A percentile compares a stretch with the other conserved stretches of the same genome.
Evolutionary conservation across 352 stramenopile genomes (phyloP).

Genomic region (Phytophthora litchii): DNA sequence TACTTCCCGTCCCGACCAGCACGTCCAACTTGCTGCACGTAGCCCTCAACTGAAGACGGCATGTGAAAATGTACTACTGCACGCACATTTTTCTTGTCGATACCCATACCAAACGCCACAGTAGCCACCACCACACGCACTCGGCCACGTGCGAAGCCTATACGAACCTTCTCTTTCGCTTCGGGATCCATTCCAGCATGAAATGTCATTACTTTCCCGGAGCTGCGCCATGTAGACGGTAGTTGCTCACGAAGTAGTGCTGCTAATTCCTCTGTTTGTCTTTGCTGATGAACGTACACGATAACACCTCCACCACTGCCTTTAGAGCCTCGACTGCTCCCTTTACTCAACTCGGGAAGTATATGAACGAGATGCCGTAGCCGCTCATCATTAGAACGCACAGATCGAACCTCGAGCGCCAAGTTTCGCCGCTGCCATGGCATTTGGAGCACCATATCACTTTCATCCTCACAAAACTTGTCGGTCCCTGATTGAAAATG

Average conservation of each 20-base stretch:
- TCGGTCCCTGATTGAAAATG: slow-evolving; percentile 9
- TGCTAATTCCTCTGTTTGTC: slow-evolving; percentile 75
- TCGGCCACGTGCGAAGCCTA: slow-evolving; percentile 88
- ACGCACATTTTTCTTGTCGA: slow-evolving; percentile 97
- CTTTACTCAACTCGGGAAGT: slow-evolving; percentile 37
- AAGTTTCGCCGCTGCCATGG: slow-evolving; percentile 80
- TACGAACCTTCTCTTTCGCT: slow-evolving; percentile 79
- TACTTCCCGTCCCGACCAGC: slow-evolving; percentile 93
- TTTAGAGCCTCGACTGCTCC: slow-evolving; percentile 27
- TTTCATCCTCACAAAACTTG: slow-evolving; percentile 23
- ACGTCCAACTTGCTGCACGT: slow-evolving; percentile 97
- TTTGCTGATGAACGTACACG: slow-evolving; percentile 86
- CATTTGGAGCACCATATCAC: slow-evolving; percentile 68
- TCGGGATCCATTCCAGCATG: slow-evolving; percentile 92
- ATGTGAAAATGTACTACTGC: slow-evolving; percentile 98
- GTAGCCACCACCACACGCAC: slow-evolving; percentile 95
- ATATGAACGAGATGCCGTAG: slow-evolving; percentile 39
- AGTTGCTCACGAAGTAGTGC: slow-evolving; percentile 67
- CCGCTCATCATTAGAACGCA: slow-evolving; percentile 66
- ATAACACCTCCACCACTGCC: slow-evolving; percentile 54
- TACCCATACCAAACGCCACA: slow-evolving; percentile 98
- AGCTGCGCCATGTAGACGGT: slow-evolving; percentile 32
- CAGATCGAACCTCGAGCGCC: slow-evolving; percentile 54
- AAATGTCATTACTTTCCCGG: slow-evolving; percentile 80
- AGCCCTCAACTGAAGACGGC: slow-evolving; percentile 97